A percentile compares a stretch with the other conserved stretches of the same genome.
Conservation (phyloP, 768 basidiomycete genomes). For the Lactarius tabidus region DNA sequence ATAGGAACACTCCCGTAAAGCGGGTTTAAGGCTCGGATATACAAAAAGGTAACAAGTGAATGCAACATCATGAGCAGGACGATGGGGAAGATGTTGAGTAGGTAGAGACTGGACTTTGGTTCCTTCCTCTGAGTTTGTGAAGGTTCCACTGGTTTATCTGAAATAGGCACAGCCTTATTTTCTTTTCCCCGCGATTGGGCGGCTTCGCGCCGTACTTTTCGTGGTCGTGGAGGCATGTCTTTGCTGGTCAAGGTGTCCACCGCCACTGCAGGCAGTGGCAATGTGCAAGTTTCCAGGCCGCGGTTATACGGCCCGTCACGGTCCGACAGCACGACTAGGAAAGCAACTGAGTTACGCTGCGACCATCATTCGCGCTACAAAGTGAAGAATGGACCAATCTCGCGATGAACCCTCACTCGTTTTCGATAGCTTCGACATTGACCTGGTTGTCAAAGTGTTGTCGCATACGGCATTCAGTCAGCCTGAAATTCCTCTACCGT, state of each 20-base stretch:
- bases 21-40: conserved; percentile 61
- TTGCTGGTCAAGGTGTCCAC: background rate
- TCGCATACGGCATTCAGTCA: conserved; percentile 74
- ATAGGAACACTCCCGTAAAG: conserved; percentile 64
- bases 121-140: background rate
- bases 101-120: conserved; percentile 5
- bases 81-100: conserved; percentile 30
- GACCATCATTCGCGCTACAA: background rate
- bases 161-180: background rate
- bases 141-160: background rate
- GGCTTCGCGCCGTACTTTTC: conserved; percentile 15
- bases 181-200: background rate
- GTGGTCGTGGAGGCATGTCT: conserved; percentile 21
- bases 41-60: conserved; percentile 57
- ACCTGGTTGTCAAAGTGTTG: conserved; percentile 75
- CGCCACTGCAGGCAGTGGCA: background rate
- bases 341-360: background rate
- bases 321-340: background rate
- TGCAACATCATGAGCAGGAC: conserved; percentile 33
- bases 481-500: conserved; percentile 28
- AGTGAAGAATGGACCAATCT: conserved; percentile 9
- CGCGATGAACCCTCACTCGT: conserved; percentile 36
- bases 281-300: background rate
- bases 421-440: conserved; percentile 71
- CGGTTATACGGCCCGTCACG: background rate